Evolutionary conservation across 371 early-diverging fungal species (phyloP).

Genomic region (Rhizopus arrhizus): DNA sequence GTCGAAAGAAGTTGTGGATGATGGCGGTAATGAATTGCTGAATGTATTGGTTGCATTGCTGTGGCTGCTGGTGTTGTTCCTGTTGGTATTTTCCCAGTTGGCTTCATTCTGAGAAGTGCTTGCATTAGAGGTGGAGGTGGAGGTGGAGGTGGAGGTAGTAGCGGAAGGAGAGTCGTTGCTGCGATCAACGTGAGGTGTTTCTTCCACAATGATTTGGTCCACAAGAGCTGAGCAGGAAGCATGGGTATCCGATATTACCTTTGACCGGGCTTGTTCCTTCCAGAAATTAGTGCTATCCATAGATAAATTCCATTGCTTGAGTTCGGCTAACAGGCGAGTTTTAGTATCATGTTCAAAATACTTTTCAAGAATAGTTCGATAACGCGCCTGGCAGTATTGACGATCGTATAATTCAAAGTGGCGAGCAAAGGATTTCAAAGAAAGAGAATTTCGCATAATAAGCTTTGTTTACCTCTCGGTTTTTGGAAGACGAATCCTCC

Average conservation of each 20-base stretch:
- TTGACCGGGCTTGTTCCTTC: conserved; percentile 3
- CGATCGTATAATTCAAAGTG: conserved; percentile 6
- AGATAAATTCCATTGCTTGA: conserved; percentile 7
- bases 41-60: no score
- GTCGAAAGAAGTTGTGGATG: not conserved
- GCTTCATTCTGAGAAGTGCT: no score
- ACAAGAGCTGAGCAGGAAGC: conserved; percentile 10
- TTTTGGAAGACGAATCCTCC: no score
- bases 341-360: conserved; percentile 6
- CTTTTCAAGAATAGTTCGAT: conserved; percentile 7
- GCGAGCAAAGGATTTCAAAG: conserved; percentile 7
- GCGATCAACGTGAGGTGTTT: conserved; percentile 1
- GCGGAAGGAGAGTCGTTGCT: no score
- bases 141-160: no score
- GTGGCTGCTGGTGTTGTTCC: no score
- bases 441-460: not conserved
- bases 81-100: no score
- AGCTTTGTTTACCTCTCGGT: no score
- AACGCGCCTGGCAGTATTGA: not conserved
- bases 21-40: not conserved
- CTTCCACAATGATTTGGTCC: conserved; percentile 6
- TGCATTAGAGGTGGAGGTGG: no score
- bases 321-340: not conserved
- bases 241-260: conserved; percentile 6
- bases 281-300: conserved; percentile 2